Percentiles rank a stretch among this genome's conserved stretches.
phyloP scores from a whole-genome alignment of 1,284 basidiomycete genomes.

The Heterobasidion occidentale region DNA sequence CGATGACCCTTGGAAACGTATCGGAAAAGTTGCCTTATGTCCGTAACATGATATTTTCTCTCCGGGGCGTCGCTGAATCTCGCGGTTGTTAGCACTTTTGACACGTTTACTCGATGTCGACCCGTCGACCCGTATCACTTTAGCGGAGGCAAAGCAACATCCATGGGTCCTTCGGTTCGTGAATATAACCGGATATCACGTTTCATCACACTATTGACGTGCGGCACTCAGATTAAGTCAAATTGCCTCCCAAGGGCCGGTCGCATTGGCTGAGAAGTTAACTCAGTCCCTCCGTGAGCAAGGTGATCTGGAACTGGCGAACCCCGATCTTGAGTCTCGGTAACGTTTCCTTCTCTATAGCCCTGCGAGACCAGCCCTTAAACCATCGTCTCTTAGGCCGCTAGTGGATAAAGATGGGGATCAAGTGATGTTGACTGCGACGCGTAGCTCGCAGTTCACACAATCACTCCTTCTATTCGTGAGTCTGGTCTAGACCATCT shows the following conservation, averaged over 20 bases:
- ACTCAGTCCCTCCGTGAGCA: slow-evolving; percentile 56
- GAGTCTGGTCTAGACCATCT: slow-evolving; percentile 16
- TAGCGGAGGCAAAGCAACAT: slow-evolving; percentile 64
- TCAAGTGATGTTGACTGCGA: slow-evolving; percentile 40
- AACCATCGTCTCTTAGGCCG: slow-evolving; percentile 8
- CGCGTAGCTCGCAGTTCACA: slow-evolving; percentile 47
- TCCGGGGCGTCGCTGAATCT: too few relatives aligned
- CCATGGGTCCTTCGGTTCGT: slow-evolving; percentile 74
- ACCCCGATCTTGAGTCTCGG: slow-evolving; percentile 35
- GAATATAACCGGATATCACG: background rate
- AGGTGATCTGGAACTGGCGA: slow-evolving; percentile 65
- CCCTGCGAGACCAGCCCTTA: slow-evolving; percentile 6
- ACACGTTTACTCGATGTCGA: slow-evolving; percentile 70
- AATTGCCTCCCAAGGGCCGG: slow-evolving; percentile 45
- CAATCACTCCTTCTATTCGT: slow-evolving; percentile 56
- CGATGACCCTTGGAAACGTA: slow-evolving; percentile 78
- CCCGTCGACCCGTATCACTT: slow-evolving; percentile 61
- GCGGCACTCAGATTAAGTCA: slow-evolving; percentile 57
- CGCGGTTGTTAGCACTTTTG: slow-evolving; percentile 48
- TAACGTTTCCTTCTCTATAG: slow-evolving; percentile 1
- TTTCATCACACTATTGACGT: slow-evolving; percentile 1
- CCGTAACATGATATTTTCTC: slow-evolving; percentile 16
- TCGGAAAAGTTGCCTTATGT: slow-evolving; percentile 59
- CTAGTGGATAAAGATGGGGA: slow-evolving; percentile 44
- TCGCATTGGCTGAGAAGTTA: slow-evolving; percentile 56